A percentile compares a stretch with the other conserved stretches of the same genome.
phyloP scores from a whole-genome alignment of 164 flowering plant genomes.

The Dillenia suffruticosa region DNA sequence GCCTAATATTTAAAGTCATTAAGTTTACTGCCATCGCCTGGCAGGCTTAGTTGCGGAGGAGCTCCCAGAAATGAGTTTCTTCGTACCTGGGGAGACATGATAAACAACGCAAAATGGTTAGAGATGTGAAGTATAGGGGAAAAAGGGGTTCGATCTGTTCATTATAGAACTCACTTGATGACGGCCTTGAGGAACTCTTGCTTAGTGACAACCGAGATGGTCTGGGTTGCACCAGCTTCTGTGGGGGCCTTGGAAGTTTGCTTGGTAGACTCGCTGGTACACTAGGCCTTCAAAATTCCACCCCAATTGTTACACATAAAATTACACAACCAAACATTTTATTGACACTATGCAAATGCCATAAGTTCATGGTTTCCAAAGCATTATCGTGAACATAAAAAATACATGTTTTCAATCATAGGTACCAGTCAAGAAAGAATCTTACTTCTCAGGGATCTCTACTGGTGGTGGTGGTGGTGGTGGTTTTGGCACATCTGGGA shows the following conservation, averaged over 20 bases:
- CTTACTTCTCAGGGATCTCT: conserved; percentile 39
- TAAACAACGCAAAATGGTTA: background rate
- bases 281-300: conserved; percentile 22
- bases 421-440: background rate
- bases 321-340: background rate
- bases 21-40: conserved; percentile 31
- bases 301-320: background rate
- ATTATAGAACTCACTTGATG: conserved; percentile 26
- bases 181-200: conserved; percentile 28
- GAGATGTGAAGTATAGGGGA: background rate
- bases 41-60: conserved; percentile 27
- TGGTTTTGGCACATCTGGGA: conserved; percentile 47
- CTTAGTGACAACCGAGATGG: conserved; percentile 28
- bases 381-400: background rate
- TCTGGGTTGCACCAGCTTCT: conserved; percentile 19
- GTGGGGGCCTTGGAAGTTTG: conserved; percentile 36
- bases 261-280: conserved; percentile 10
- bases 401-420: background rate
- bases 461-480: conserved; percentile 2
- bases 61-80: conserved; percentile 24
- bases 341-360: too few species aligned
- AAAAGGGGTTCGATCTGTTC: background rate
- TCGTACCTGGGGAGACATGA: conserved; percentile 26
- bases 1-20: too few species aligned
- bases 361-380: too few species aligned